Conservation (phyloP, 768 basidiomycete genomes). For the Nidularia pulvinata region DNA sequence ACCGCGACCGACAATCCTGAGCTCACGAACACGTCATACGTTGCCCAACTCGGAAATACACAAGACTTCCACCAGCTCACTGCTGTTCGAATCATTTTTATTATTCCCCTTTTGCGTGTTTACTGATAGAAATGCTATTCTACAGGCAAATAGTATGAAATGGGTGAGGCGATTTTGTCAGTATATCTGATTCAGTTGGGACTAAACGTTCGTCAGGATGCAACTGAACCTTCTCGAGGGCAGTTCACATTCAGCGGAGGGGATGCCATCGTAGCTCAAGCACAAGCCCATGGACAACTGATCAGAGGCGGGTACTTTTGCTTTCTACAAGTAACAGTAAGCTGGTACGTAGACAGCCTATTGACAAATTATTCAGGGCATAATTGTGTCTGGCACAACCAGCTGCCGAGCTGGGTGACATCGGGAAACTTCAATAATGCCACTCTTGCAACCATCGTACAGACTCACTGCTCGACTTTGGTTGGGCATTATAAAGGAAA, state of each 20-base stretch:
- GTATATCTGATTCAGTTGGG: background rate
- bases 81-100: slow-evolving; percentile 20
- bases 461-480: slow-evolving; percentile 45
- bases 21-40: slow-evolving; percentile 37
- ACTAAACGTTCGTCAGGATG: slow-evolving; percentile 30
- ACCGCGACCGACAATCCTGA: slow-evolving; percentile 47
- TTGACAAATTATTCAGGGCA: slow-evolving; percentile 26
- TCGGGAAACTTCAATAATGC: slow-evolving; percentile 36
- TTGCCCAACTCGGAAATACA: slow-evolving; percentile 31
- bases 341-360: too few species aligned
- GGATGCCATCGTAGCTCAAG: slow-evolving; percentile 43
- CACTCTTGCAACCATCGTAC: slow-evolving; percentile 39
- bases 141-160: slow-evolving; percentile 51
- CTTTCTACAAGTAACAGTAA: too few species aligned
- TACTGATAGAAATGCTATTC: too few species aligned
- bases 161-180: slow-evolving; percentile 31
- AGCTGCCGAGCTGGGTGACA: slow-evolving; percentile 52
- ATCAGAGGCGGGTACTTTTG: slow-evolving; percentile 30
- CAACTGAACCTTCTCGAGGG: slow-evolving; percentile 49
- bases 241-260: slow-evolving; percentile 46
- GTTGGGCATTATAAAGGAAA: slow-evolving; percentile 54
- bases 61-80: slow-evolving; percentile 43
- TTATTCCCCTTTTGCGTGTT: background rate
- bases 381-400: slow-evolving; percentile 51
- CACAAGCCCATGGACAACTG: slow-evolving; percentile 42